These are phyloP conservation scores for Setomelanomma holmii DNA, from an alignment of 2,329 filamentous ascomycete genomes.

Conservation along the genomic window DNA sequence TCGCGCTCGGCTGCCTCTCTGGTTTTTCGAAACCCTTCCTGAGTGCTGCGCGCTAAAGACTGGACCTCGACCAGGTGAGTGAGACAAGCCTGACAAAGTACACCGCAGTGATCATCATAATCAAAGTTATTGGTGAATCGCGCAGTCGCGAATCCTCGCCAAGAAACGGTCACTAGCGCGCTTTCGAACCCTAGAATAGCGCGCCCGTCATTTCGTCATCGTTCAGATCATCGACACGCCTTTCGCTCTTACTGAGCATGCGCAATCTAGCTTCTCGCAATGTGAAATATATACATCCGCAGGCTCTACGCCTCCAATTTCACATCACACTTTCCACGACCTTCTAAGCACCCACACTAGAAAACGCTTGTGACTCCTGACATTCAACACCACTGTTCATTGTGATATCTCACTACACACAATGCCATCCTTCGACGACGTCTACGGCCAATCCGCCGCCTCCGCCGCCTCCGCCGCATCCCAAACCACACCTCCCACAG, in stretches of 20 bases:
- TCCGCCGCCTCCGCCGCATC: conserved; percentile 6
- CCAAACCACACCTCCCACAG: conserved; percentile 10
- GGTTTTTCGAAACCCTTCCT: too few species aligned
- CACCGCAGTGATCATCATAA: too few species aligned
- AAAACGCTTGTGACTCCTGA: too few species aligned
- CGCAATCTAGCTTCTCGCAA: conserved; percentile 11
- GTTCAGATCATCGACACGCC: conserved; percentile 9
- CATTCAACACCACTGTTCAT: neutral
- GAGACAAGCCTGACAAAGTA: neutral
- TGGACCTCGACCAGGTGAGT: too few species aligned
- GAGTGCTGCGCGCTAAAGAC: too few species aligned
- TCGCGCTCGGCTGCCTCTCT: too few species aligned
- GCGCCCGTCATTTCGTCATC: conserved; percentile 36
- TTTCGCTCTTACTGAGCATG: conserved; percentile 17
- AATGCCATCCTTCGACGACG: conserved; percentile 24
- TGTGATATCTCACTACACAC: neutral
- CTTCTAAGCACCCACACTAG: too few species aligned
- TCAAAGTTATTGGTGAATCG: too few species aligned
- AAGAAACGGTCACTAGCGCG: conserved; percentile 21
- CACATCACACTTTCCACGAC: neutral
- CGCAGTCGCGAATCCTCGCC: conserved; percentile 3
- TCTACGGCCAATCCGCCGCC: conserved; percentile 12
- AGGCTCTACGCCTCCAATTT: conserved; percentile 1
- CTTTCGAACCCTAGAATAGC: conserved; percentile 12
- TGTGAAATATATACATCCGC: conserved; percentile 5